A percentile compares a stretch with the other conserved stretches of the same genome.
These are phyloP conservation scores for Calycina herbarum DNA, from an alignment of 2,329 filamentous ascomycete genomes.

Conservation along the genomic window DNA sequence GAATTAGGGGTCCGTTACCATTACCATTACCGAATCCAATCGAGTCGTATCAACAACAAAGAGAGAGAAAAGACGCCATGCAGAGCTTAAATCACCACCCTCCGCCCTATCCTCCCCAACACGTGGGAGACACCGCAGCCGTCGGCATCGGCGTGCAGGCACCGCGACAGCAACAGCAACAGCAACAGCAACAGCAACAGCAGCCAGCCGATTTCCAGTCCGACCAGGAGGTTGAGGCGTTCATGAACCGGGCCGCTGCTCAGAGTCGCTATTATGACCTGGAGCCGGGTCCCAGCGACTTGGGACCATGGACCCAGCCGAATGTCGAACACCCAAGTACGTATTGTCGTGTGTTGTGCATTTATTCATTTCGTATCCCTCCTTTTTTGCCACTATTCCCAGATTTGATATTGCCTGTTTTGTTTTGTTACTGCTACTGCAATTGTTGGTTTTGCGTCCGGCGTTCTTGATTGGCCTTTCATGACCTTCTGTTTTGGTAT, in stretches of 20 bases:
- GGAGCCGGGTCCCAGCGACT: conserved; percentile 5
- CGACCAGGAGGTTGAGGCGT: conserved; percentile 7
- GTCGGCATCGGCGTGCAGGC: neutral
- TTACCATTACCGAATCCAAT: neutral
- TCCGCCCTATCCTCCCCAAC: conserved; percentile 9
- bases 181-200: neutral
- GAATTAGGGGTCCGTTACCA: neutral
- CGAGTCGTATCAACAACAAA: neutral
- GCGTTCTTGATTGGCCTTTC: neutral
- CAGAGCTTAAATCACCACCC: conserved; percentile 5
- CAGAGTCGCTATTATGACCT: conserved; percentile 13
- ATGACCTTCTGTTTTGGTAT: conserved; percentile 7
- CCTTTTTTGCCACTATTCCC: neutral
- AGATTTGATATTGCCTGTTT: neutral
- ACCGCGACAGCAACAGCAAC: neutral
- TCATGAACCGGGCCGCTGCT: conserved; percentile 8
- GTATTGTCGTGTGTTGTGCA: neutral
- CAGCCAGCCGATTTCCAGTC: neutral
- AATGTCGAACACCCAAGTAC: conserved; percentile 6
- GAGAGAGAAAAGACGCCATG: conserved; percentile 7
- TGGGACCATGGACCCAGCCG: neutral
- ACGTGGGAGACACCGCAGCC: conserved; percentile 6
- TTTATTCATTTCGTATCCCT: neutral
- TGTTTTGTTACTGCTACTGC: conserved; percentile 4
- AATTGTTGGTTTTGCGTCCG: neutral